Base-by-base conservation (phyloP, 495 filamentous ascomycete genomes). In the Poronia punctata region DNA sequence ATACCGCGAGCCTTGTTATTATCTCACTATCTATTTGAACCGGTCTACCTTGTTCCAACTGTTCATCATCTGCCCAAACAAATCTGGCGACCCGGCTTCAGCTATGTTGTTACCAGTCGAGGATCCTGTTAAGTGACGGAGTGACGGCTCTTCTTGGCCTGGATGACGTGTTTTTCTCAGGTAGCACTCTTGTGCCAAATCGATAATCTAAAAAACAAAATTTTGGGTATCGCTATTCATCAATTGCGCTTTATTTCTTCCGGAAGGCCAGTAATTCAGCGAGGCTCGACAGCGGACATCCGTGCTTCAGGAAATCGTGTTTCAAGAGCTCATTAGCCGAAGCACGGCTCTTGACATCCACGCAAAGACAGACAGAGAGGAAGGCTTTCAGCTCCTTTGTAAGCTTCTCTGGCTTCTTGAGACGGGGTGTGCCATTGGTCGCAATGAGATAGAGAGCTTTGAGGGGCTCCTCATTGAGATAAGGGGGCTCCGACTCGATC, bases 401-500 rank as follows among this genome's bases (percentile, higher is more conserved):
- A 34, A 97, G 74, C 61, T 93, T 93, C 62, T 98, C 88, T 3
- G 90, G 88, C 59, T 96, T 94, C 84, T 97, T 97, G 33, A 98
- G 75, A 14, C 87, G 80, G 9, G 92, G 92, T 4, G 93, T 97
- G 45, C 93, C 93, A 57, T 98, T 95, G 45, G 93, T 98, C 23
- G 92, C 92, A 54, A 98, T 97, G 25, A 97, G 78, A 54, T 93
- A 98, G 32, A 98, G 77, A 9, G 86, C 92, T 72, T 97, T 98
- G 22, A 98, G 76, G 0, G 92, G 92, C 65, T 97, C 90, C 62
- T 97, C 92, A 62, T 96, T 97, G 18, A 97, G 76, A 61, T 98
- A 97, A 0, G 92, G 92, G 5, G 92, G 92, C 57, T 98, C 92
- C 8, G 85, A 90, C 64, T 98, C 93, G 56, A 98, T 98, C 93